Evolutionary conservation across 2,329 filamentous ascomycete genomes (phyloP), one percentile per base, ranked within the genome.

Genomic region (Ilyonectria robusta): DNA sequence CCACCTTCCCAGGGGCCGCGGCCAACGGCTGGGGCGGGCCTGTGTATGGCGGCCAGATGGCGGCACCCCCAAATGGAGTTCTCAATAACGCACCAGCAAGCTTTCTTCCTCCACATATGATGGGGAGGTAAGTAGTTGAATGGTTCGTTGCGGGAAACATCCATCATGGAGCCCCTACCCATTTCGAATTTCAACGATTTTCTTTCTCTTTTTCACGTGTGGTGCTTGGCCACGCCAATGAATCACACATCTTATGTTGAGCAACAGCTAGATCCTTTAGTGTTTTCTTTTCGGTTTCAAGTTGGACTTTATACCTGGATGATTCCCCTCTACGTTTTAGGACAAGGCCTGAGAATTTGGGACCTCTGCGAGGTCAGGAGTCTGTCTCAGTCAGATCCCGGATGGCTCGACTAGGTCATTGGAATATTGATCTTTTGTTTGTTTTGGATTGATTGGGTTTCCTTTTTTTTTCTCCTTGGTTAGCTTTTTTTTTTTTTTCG

Each of bases 41-140:
- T 10, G 33, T 53, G 8, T 78, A 74, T 61, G 69, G 70, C 46
- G 51, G 64, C 9, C 67, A 69, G 23, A 56, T 59, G 56, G 61
- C 62, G 29, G 58, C 65, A 9, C 31, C 60, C 33, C 51, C 59
- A 8, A 74, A 70, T 46, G 67, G 71, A 15, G 72, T 73, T 31
- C 62, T 74, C 19, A 67, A 67, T 26, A 66, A 70, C 58, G 59
- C 72, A 11, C 66, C 74, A 17, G 58, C 73, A n/a, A 72, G 65
- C 47, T 78, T 76, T 48, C 68, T 78, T 29, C 75, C 77, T 23
- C 73, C 78, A 4, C 77, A 81, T 57, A 80, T 80, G 79, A 77
- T 80, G 73, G 78, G 79, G 10, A 72, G 77, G 54, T 80, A 72
- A 68, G 8, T 33, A 33, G 31, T 58, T 35, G 9, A 37, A 21